phyloP scores from a whole-genome alignment of 768 basidiomycete genomes.

The Boletales sp. region DNA sequence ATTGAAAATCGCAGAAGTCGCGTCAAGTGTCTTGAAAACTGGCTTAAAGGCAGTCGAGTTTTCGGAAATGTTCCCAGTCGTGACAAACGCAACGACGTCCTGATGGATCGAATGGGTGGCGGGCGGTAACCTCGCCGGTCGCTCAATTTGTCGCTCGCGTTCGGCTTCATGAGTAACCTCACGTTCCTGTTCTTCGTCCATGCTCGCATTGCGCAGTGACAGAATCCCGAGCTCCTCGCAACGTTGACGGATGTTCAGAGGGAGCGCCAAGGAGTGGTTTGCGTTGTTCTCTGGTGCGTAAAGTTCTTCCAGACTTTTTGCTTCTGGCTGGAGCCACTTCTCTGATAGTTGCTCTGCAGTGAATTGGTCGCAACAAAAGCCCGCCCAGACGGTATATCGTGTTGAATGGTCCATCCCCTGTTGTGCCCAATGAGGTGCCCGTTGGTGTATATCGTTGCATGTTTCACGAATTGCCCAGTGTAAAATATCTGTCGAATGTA shows the following conservation, averaged over 20 bases:
- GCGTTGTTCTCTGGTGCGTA: constrained; percentile 16
- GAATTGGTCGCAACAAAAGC: constrained; percentile 7
- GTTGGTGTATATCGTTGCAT: constrained; percentile 37
- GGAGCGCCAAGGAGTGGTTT: neutral
- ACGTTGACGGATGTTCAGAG: constrained; percentile 21
- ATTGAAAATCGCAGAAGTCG: neutral
- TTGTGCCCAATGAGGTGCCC: constrained; percentile 40
- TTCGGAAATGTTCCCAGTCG: neutral
- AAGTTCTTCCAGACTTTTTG: constrained; percentile 35
- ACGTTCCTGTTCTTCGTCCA: constrained; percentile 46
- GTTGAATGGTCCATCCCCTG: constrained; percentile 38
- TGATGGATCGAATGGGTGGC: neutral
- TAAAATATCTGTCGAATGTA: constrained; percentile 34
- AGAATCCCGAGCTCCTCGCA: constrained; percentile 26
- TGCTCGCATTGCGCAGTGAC: constrained; percentile 12
- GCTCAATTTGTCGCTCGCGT: constrained; percentile 30
- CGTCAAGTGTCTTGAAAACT: neutral
- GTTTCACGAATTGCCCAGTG: constrained; percentile 45
- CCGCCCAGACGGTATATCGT: constrained; percentile 23
- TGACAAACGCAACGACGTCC: constrained; percentile 1
- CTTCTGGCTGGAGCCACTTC: constrained; percentile 40
- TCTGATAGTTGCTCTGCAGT: constrained; percentile 5
- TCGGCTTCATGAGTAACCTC: constrained; percentile 42
- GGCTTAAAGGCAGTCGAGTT: neutral
- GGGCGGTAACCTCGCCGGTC: neutral